Conservation (phyloP, 2,329 filamentous ascomycete genomes). For the Phaeosphaeriaceae sp. region DNA sequence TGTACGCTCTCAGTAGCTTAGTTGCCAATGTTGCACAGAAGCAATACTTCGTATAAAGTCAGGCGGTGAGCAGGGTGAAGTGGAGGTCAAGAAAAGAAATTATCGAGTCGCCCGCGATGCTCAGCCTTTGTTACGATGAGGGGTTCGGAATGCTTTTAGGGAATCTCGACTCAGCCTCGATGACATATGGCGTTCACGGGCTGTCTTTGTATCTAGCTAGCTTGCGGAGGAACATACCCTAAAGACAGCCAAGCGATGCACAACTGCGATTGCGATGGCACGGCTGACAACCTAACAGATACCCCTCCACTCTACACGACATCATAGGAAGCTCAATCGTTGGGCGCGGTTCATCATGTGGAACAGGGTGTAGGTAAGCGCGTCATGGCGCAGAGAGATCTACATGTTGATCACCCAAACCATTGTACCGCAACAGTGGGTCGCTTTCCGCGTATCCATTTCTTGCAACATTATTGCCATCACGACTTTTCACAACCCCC, state of each 20-base stretch:
- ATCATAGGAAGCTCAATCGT: not conserved
- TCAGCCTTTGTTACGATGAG: not conserved
- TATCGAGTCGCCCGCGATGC: not conserved
- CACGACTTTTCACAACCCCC: not conserved
- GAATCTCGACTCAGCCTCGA: slow-evolving; percentile 1
- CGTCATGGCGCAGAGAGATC: not conserved
- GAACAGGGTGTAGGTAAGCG: not conserved
- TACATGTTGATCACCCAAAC: not conserved
- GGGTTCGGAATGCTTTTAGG: not conserved
- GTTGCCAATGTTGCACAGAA: slow-evolving; percentile 1
- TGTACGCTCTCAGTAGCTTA: not conserved
- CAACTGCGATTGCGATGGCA: not conserved
- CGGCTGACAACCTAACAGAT: not conserved
- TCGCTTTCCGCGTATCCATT: not conserved
- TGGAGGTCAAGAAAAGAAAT: not conserved
- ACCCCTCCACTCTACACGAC: not conserved
- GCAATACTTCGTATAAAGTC: not conserved
- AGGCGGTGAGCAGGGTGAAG: not conserved
- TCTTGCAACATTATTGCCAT: not conserved
- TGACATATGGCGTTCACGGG: not conserved
- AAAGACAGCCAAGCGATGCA: slow-evolving; percentile 2
- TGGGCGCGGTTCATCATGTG: not conserved
- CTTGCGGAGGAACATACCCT: not conserved
- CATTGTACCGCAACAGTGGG: not conserved
- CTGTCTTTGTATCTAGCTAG: slow-evolving; percentile 5